phyloP scores from a whole-genome alignment of 1,284 basidiomycete species.

The Pholiota adiposa region DNA sequence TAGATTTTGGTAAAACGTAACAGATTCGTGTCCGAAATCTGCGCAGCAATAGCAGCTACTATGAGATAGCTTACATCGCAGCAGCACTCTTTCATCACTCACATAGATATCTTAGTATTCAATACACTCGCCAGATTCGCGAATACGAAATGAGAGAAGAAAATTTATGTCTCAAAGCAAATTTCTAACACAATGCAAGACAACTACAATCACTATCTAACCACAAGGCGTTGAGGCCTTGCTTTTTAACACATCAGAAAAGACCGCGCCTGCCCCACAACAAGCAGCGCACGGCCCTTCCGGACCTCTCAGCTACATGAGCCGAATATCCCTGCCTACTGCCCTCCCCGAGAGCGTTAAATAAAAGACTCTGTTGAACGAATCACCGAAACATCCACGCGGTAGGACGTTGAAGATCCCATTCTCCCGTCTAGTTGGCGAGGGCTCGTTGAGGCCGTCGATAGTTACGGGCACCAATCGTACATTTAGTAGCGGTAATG shows the following conservation, averaged over 20 bases:
- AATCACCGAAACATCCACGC: conserved; percentile 42
- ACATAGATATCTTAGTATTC: too few species aligned
- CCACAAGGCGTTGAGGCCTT: conserved; percentile 26
- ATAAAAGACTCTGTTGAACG: conserved; percentile 43
- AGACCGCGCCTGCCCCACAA: not conserved
- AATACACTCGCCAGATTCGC: too few species aligned
- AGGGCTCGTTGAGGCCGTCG: conserved; percentile 81
- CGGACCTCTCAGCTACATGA: conserved; percentile 23
- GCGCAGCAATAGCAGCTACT: too few species aligned
- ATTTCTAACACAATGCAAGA: not conserved
- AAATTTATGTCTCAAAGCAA: not conserved
- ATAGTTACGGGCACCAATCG: conserved; percentile 34
- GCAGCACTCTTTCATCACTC: too few species aligned
- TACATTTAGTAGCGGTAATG: conserved; percentile 52
- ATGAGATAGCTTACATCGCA: too few species aligned
- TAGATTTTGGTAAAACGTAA: too few species aligned
- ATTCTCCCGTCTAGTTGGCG: conserved; percentile 52
- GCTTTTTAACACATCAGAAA: conserved; percentile 2
- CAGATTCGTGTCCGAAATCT: too few species aligned
- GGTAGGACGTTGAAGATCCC: conserved; percentile 67
- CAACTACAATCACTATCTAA: conserved; percentile 6
- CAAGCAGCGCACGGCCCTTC: not conserved
- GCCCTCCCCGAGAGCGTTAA: conserved; percentile 39
- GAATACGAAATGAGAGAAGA: not conserved
- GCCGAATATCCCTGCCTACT: conserved; percentile 34